Base-by-base conservation (phyloP, 306 rosid genomes). In the Vachellia pachyceras region DNA sequence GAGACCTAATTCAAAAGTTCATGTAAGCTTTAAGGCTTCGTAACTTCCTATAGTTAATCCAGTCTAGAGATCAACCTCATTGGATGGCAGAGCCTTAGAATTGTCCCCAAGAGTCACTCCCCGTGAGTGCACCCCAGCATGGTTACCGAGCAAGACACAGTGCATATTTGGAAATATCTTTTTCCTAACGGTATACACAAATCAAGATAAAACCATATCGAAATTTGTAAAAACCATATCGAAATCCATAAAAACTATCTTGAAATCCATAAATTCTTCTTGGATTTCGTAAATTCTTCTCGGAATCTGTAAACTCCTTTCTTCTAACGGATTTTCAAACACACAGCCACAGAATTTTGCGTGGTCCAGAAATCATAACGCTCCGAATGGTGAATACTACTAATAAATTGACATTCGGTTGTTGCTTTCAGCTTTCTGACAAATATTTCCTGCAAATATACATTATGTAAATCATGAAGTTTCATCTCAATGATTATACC, bases 61-160 rank as follows among this genome's bases (percentile, higher is more conserved):
- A 29, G 33, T 29, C 33, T 29, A 29, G 33, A 29, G 33, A 29
- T 29, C 33, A 29, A 29, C 33, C 33, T 29, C 2, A 29, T 29
- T 29, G 33, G 33, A 29, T 0, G 33, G 33, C 33, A 29, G 33
- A 29, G 33, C 33, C 33, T 29, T 29, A 29, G 33, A 29, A 29
- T 29, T 29, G 33, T 29, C 33, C 77, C 13, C 22, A 37, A 80
- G 67, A 69, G 40, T 47, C 54, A 61, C 72, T 9, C 76, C n/a
- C 45, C 20, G 78, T 49, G 70, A 79, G 76, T 69, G 78, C 70
- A 18, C 78, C 66, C 63, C 69, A 80, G 71, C 47, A 50, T 61
- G 76, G 45, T 80, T 77, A 76, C 77, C 54, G 37, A 70, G 49
- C 33, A 37, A 70, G 67, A 79, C 79, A 52, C n/a, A n/a, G n/a